Conservation (phyloP, 352 stramenopile species). For the Saprolegnia diclina region DNA sequence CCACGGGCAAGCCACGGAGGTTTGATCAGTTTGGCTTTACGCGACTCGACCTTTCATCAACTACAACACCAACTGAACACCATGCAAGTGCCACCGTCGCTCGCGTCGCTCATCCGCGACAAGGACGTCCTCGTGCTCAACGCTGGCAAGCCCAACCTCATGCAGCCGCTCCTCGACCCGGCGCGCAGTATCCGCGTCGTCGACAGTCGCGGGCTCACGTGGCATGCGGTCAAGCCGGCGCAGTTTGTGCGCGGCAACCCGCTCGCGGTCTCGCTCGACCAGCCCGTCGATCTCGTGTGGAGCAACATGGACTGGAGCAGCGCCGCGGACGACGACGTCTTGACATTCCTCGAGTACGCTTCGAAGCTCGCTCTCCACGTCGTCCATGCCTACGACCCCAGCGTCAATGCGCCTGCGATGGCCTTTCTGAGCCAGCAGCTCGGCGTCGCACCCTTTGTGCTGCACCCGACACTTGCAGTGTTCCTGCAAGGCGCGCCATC, state of each 20-base stretch:
- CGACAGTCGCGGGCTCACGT: conserved; percentile 15
- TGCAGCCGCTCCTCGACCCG: conserved; percentile 7
- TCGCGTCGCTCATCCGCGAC: background rate
- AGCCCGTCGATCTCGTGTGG: conserved; percentile 23
- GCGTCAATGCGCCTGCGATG: background rate
- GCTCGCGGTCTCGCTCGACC: background rate
- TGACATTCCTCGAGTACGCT: conserved; percentile 3
- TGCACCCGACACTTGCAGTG: background rate
- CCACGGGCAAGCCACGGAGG: background rate
- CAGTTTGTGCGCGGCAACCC: conserved; percentile 20
- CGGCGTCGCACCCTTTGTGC: background rate
- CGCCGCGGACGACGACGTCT: conserved; percentile 3
- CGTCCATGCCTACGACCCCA: conserved; percentile 6
- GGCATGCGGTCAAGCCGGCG: conserved; percentile 4
- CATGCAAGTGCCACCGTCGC: background rate
- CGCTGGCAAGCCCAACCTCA: conserved; percentile 12
- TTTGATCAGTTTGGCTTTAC: background rate
- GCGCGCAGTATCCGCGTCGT: conserved; percentile 13
- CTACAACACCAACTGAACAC: background rate
- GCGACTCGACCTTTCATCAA: background rate
- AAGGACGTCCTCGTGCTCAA: conserved; percentile 20
- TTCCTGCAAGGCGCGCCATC: background rate
- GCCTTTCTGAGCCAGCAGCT: background rate
- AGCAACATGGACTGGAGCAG: conserved; percentile 16
- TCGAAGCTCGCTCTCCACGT: conserved; percentile 7